Base-by-base conservation (phyloP, 345 rosid species). In the Ceriops decandra region DNA sequence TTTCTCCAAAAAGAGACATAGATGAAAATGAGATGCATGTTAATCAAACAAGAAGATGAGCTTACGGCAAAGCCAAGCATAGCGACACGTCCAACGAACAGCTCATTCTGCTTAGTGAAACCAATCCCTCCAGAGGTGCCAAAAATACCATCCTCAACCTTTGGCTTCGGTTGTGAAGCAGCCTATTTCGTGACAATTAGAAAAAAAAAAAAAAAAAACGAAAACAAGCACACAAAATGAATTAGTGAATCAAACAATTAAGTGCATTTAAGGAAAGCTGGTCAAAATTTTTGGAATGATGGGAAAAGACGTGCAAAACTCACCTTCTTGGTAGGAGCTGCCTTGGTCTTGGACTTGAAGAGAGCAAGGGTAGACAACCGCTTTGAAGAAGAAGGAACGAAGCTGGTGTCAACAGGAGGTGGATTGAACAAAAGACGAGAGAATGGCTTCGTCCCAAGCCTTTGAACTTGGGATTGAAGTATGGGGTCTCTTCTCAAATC, bases 61-160 rank as follows among this genome's bases (percentile, higher is more conserved):
- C 93, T 88, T 75, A 93, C 98, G 36, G 98, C 98, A 70, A 93
- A 93, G 57, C 98, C 98, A 76, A 93, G 57, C 98, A 93, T 93
- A 72, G 98, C 98, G 15, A 93, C 98, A 63, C 98, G 97, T n/a
- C 98, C 97, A 2, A 93, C 98, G 52, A 93, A 93, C 74, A 93
- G 95, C 75, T 93, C 98, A 60, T 93, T 93, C 67, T 81, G 83
- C 85, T 93, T 93, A 0, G 98, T 93, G 75, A 93, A 93, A 77
- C 98, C 98, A 47, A 93, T 88, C 47, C 98, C 98, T 26, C 98
- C 98, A 0, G 97, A 93, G 0, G 98, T 93, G 11, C 98, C 98
- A 30, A 93, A 93, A 30, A 93, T 73, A 7, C 98, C 98, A 52
- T 91, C 97, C 70, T 93, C 98, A 52, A 87, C 88, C 72, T 85